Conservation (phyloP, 345 rosid genomes). For the Gossypium sturtianum region DNA sequence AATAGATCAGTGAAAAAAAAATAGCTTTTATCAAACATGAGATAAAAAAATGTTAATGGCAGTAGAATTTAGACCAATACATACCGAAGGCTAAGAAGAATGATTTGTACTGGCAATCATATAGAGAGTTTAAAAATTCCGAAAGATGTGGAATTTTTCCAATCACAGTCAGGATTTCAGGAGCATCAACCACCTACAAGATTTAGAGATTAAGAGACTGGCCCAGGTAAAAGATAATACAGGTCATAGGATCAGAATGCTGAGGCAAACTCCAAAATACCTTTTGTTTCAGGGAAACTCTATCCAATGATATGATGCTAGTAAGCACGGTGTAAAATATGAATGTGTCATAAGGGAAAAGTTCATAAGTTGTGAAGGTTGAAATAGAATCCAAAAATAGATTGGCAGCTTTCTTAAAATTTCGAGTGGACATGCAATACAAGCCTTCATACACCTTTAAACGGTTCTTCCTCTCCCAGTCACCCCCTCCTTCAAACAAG, state of each 20-base stretch:
- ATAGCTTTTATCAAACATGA: background rate
- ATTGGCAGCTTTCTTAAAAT: slow-evolving; percentile 84
- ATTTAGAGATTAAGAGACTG: slow-evolving; percentile 3
- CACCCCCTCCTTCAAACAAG: slow-evolving; percentile 99
- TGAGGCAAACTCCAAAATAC: slow-evolving; percentile 29
- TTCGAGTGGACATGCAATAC: slow-evolving; percentile 83
- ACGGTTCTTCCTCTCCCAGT: slow-evolving; percentile 98
- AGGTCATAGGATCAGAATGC: slow-evolving; percentile 4
- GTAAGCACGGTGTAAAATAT: slow-evolving; percentile 94
- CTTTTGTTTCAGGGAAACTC: slow-evolving; percentile 97
- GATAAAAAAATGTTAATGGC: background rate
- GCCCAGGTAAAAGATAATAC: background rate
- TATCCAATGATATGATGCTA: slow-evolving; percentile 87
- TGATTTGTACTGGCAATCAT: slow-evolving; percentile 87
- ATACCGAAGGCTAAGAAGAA: slow-evolving; percentile 91
- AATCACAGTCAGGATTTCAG: slow-evolving; percentile 95
- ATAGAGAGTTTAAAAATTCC: slow-evolving; percentile 86
- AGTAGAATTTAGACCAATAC: background rate
- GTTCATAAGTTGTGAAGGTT: slow-evolving; percentile 95
- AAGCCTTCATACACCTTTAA: slow-evolving; percentile 96
- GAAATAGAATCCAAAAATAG: slow-evolving; percentile 95
- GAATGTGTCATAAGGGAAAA: slow-evolving; percentile 91
- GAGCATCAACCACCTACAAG: slow-evolving; percentile 95
- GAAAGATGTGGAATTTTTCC: slow-evolving; percentile 85
- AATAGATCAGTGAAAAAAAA: background rate